Evolutionary conservation across 1,284 basidiomycete species (phyloP).

Genomic region (Trametes polyzona): DNA sequence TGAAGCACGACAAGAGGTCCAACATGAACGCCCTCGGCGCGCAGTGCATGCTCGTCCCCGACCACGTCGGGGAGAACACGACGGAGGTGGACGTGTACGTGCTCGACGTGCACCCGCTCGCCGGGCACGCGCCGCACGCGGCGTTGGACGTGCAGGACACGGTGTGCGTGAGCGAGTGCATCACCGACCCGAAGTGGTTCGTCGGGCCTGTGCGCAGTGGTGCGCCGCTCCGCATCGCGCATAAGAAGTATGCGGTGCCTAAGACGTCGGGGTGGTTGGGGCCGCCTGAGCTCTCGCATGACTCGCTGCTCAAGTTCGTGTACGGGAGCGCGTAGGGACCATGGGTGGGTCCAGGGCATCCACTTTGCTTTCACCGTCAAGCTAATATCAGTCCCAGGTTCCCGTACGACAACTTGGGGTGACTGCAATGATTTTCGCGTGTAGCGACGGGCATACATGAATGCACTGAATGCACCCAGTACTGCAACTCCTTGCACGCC

Average conservation of each 20-base stretch:
- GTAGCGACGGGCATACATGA: no score
- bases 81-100: neutral
- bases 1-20: neutral
- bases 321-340: no score
- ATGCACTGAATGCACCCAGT: no score
- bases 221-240: neutral
- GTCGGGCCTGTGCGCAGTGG: neutral
- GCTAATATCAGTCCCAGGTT: no score
- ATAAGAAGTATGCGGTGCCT: neutral
- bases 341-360: no score
- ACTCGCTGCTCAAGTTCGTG: no score
- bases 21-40: neutral
- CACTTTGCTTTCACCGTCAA: no score
- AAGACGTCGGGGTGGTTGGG: no score
- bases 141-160: neutral
- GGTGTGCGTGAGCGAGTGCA: neutral
- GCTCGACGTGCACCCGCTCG: conserved; percentile 5
- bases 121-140: neutral
- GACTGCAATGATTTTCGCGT: no score
- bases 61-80: neutral
- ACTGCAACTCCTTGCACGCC: no score
- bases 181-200: neutral
- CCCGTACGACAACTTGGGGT: no score
- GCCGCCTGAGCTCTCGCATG: no score
- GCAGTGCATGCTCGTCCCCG: neutral